phyloP scores from a whole-genome alignment of 306 rosid genomes.

The Carpinus fangiana region DNA sequence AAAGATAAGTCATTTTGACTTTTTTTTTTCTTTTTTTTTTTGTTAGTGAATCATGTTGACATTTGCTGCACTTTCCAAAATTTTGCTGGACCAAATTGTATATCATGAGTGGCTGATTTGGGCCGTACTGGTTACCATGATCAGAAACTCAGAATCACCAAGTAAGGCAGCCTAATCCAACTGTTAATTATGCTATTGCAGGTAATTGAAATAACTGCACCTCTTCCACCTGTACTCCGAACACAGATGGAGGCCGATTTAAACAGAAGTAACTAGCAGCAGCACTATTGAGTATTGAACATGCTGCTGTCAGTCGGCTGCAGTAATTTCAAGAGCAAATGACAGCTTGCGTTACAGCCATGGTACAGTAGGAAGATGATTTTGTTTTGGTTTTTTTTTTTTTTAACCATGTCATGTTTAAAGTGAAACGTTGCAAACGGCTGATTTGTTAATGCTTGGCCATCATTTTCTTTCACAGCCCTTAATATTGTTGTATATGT shows the following conservation, averaged over 20 bases:
- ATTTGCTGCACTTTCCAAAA: background rate
- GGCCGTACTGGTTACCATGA: background rate
- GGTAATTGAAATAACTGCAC: constrained; percentile 59
- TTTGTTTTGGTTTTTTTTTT: background rate
- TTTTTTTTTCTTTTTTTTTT: too few species aligned
- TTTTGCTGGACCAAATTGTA: background rate
- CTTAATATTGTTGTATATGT: background rate
- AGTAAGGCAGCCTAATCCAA: background rate
- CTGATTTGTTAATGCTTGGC: background rate
- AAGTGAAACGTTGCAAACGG: background rate
- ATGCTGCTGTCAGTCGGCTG: background rate
- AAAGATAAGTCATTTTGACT: too few species aligned
- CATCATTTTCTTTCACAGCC: background rate
- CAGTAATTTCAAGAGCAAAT: background rate
- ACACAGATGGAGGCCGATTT: constrained; percentile 26
- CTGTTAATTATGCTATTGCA: constrained; percentile 26
- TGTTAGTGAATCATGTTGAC: too few species aligned
- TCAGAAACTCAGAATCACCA: background rate
- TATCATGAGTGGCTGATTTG: background rate
- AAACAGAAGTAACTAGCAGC: background rate
- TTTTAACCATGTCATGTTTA: background rate
- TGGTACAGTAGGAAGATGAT: background rate
- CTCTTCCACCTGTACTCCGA: constrained; percentile 58
- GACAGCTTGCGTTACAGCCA: background rate
- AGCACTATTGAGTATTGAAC: background rate